Percentiles rank a stretch among this genome's conserved stretches.
phyloP scores from a whole-genome alignment of 1,284 basidiomycete genomes.

The Leccinum insigne region DNA sequence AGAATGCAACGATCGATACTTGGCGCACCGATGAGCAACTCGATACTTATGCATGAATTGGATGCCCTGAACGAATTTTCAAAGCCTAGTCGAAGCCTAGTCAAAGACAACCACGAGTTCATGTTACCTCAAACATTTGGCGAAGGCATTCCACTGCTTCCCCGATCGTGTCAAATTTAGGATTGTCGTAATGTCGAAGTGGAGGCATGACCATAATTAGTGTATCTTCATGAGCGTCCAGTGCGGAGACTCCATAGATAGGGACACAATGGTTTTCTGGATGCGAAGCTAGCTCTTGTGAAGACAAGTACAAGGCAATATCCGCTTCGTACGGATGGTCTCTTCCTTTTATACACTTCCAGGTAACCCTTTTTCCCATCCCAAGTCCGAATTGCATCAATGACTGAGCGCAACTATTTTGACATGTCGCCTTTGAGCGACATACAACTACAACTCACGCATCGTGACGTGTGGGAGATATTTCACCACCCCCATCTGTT shows the following conservation, averaged over 20 bases:
- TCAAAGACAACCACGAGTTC: not conserved
- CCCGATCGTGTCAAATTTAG: slow-evolving; percentile 35
- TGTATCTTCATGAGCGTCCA: slow-evolving; percentile 11
- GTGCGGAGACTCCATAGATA: slow-evolving; percentile 29
- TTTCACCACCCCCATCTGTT: too few relatives aligned
- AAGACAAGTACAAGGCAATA: slow-evolving; percentile 11
- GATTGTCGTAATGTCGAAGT: slow-evolving; percentile 24
- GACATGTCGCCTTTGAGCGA: too few relatives aligned
- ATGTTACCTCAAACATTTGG: slow-evolving; percentile 38
- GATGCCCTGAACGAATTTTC: not conserved
- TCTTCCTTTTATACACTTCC: slow-evolving; percentile 4
- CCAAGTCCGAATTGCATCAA: not conserved
- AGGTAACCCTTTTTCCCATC: not conserved
- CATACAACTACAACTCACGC: too few relatives aligned
- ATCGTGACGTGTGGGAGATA: too few relatives aligned
- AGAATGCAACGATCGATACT: slow-evolving; percentile 12
- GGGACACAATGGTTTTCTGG: slow-evolving; percentile 1
- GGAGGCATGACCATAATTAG: slow-evolving; percentile 35
- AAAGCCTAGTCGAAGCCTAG: not conserved
- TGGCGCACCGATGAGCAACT: not conserved
- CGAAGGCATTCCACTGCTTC: slow-evolving; percentile 36
- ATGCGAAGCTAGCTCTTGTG: slow-evolving; percentile 11
- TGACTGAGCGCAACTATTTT: not conserved
- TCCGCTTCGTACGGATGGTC: slow-evolving; percentile 29
- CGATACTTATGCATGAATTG: not conserved